Evolutionary conservation across 2,329 filamentous ascomycete species (phyloP).

Genomic region (Epicoccum sorghinum): DNA sequence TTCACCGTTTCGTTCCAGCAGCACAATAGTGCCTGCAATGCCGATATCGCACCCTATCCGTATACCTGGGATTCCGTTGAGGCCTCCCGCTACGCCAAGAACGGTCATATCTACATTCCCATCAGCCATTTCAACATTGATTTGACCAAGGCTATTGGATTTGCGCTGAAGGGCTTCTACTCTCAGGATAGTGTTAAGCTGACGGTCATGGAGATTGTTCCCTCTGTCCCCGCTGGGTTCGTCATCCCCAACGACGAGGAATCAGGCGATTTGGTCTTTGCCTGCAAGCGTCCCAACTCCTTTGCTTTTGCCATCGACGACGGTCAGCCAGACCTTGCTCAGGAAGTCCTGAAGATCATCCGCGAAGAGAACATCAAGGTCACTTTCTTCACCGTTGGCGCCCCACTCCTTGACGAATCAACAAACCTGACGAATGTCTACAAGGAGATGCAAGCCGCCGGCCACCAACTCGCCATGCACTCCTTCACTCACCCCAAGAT

Average conservation of each 20-base stretch:
- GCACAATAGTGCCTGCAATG: slow-evolving; percentile 67
- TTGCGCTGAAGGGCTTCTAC: slow-evolving; percentile 71
- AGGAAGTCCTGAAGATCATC: slow-evolving; percentile 66
- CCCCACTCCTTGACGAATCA: slow-evolving; percentile 62
- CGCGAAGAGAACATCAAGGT: slow-evolving; percentile 67
- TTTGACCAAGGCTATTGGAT: slow-evolving; percentile 60
- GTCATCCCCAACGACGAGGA: slow-evolving; percentile 65
- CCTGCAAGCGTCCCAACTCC: slow-evolving; percentile 70
- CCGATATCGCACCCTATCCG: slow-evolving; percentile 63
- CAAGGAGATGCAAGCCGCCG: slow-evolving; percentile 64
- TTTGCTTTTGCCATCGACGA: slow-evolving; percentile 78
- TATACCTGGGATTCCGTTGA: slow-evolving; percentile 73
- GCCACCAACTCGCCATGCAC: slow-evolving; percentile 73
- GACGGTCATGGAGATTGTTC: slow-evolving; percentile 66
- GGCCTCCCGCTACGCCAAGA: slow-evolving; percentile 63
- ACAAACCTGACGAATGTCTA: slow-evolving; percentile 70
- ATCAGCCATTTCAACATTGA: slow-evolving; percentile 70
- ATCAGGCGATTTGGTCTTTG: slow-evolving; percentile 65
- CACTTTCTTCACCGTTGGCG: slow-evolving; percentile 74
- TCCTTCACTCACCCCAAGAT: slow-evolving; percentile 73
- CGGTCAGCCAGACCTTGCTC: slow-evolving; percentile 64
- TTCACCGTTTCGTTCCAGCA: slow-evolving; percentile 71
- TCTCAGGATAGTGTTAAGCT: slow-evolving; percentile 58
- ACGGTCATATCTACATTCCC: slow-evolving; percentile 68
- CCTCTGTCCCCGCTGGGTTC: slow-evolving; percentile 58